These are phyloP conservation scores for Lichtheimia hyalospora DNA, from an alignment of 371 early-diverging fungal species.

Conservation along the genomic window DNA sequence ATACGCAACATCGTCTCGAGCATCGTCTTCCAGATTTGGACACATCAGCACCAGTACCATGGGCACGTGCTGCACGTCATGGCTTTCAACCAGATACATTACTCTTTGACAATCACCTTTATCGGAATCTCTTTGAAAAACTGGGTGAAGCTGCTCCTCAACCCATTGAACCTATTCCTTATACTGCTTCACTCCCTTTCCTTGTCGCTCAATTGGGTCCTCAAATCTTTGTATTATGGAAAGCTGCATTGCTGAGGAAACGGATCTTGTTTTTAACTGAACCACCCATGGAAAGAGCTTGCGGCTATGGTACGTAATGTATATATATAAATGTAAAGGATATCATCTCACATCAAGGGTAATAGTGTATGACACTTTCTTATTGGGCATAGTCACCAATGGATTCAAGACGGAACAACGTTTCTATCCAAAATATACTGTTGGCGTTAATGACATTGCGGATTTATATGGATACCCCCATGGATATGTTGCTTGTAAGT, in stretches of 20 bases:
- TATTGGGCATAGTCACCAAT: constrained; percentile 6
- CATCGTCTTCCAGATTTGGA: too few species aligned
- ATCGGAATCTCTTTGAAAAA: not conserved
- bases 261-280: constrained; percentile 52
- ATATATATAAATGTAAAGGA: not conserved
- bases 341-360: constrained; percentile 32
- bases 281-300: constrained; percentile 50
- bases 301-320: constrained; percentile 45
- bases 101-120: not conserved
- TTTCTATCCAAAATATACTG: constrained; percentile 41
- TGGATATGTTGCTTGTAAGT: constrained; percentile 60
- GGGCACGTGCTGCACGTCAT: too few species aligned
- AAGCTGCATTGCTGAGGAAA: constrained; percentile 53
- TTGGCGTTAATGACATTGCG: constrained; percentile 60
- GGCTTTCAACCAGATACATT: not conserved
- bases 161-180: not conserved
- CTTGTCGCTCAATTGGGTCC: constrained; percentile 52
- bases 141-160: not conserved
- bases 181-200: constrained; percentile 22
- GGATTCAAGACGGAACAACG: constrained; percentile 12
- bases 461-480: constrained; percentile 30
- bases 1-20: not conserved
- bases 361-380: constrained; percentile 14
- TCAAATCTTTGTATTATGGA: constrained; percentile 58
- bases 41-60: too few species aligned